Evolutionary conservation across 2,329 filamentous ascomycete species (phyloP).

Genomic region (Lasiodiplodia sp.): DNA sequence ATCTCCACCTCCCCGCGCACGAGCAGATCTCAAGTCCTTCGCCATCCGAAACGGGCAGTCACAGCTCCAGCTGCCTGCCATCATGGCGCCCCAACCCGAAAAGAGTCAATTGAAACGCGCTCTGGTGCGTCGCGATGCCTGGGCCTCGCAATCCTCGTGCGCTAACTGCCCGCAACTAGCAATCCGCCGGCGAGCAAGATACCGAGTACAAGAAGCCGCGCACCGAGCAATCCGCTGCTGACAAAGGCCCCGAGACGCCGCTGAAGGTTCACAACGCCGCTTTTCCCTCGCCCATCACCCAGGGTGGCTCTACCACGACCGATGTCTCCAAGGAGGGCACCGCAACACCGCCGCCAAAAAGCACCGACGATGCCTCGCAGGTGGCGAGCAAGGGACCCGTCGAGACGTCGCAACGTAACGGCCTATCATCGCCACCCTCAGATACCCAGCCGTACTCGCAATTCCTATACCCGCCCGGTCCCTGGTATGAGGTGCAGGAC

Average conservation of each 20-base stretch:
- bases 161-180: conserved; percentile 56
- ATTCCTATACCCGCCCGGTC: conserved; percentile 74
- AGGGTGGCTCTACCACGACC: conserved; percentile 69
- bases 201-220: conserved; percentile 82
- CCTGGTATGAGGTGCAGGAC: conserved; percentile 84
- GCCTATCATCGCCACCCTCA: conserved; percentile 70
- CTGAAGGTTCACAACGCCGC: conserved; percentile 53
- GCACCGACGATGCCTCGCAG: conserved; percentile 48
- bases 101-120: conserved; percentile 86
- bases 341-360: conserved; percentile 66
- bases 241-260: conserved; percentile 55
- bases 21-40: conserved; percentile 7
- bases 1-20: conserved; percentile 31
- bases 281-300: conserved; percentile 82
- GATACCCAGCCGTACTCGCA: conserved; percentile 85
- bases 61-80: conserved; percentile 19
- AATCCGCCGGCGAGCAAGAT: conserved; percentile 67
- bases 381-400: conserved; percentile 27
- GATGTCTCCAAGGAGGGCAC: conserved; percentile 71
- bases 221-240: conserved; percentile 33
- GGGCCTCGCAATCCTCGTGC: conserved; percentile 34
- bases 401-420: conserved; percentile 40
- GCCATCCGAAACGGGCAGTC: conserved; percentile 29
- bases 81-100: conserved; percentile 68
- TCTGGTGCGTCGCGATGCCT: conserved; percentile 64